Evolutionary conservation across 208 protist genomes (phyloP).

Genomic region (Phytomonas serpens): DNA sequence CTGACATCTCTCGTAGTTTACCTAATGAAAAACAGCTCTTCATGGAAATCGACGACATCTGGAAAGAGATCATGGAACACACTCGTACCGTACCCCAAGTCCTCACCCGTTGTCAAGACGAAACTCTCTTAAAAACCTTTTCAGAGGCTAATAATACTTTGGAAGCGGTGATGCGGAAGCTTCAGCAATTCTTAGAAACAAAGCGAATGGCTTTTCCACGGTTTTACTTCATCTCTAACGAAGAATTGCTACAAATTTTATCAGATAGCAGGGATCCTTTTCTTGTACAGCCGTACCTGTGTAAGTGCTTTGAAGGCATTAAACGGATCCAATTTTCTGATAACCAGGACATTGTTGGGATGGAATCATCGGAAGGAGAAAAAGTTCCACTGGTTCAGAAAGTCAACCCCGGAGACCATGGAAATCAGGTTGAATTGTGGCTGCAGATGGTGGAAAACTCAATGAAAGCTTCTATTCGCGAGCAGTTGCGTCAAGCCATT

Average conservation of each 20-base stretch:
- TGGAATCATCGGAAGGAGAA: constrained; percentile 91
- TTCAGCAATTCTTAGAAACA: constrained; percentile 98
- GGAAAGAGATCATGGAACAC: constrained; percentile 91
- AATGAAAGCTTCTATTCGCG: constrained; percentile 87
- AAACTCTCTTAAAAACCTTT: constrained; percentile 90
- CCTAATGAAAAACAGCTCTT: constrained; percentile 93
- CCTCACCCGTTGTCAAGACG: constrained; percentile 85
- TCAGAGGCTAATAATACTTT: constrained; percentile 89
- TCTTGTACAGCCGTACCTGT: constrained; percentile 93
- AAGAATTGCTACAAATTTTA: constrained; percentile 95
- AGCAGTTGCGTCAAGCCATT: constrained; percentile 79
- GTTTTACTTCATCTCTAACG: constrained; percentile 97
- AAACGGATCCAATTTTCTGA: constrained; percentile 88
- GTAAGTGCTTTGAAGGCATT: constrained; percentile 96
- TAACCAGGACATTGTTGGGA: constrained; percentile 86
- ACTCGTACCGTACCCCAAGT: constrained; percentile 80
- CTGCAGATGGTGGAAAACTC: constrained; percentile 88
- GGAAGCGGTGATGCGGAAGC: constrained; percentile 94
- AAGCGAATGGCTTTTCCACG: constrained; percentile 95
- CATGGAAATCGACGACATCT: constrained; percentile 90
- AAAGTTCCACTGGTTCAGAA: constrained; percentile 69
- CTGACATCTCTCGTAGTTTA: constrained; percentile 95
- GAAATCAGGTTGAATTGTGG: constrained; percentile 94
- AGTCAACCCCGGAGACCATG: constrained; percentile 79
- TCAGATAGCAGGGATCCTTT: constrained; percentile 93